Evolutionary conservation across 768 basidiomycete species (phyloP).

Genomic region (Crucibulum laeve): DNA sequence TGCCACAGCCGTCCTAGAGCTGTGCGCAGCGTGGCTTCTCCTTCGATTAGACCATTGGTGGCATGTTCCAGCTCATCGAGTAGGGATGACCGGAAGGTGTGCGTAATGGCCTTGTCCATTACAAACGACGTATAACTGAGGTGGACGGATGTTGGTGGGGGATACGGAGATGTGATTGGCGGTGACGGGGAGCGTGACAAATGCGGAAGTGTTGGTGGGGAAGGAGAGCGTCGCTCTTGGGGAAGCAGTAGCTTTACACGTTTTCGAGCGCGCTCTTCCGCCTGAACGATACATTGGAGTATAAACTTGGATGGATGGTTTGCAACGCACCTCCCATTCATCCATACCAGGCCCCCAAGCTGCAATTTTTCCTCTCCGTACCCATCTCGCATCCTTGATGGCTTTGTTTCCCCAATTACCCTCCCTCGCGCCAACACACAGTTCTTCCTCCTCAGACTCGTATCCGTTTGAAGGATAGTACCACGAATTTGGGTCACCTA

Average conservation of each 20-base stretch:
- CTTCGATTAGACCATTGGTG: conserved; percentile 81
- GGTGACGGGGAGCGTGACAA: conserved; percentile 73
- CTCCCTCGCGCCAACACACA: conserved; percentile 37
- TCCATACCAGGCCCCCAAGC: conserved; percentile 83
- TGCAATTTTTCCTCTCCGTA: conserved; percentile 75
- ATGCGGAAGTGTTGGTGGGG: conserved; percentile 72
- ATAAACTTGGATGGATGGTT: conserved; percentile 2
- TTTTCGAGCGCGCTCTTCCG: conserved; percentile 81
- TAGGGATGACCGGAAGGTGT: conserved; percentile 76
- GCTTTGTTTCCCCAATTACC: conserved; percentile 89
- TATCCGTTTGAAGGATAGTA: conserved; percentile 81
- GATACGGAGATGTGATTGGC: conserved; percentile 73
- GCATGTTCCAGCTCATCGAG: conserved; percentile 78
- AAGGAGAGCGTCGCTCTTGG: conserved; percentile 57
- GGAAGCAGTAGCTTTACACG: conserved; percentile 69
- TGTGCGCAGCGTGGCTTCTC: conserved; percentile 66
- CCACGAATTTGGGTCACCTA: conserved; percentile 76
- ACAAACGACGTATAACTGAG: conserved; percentile 81
- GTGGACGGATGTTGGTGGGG: conserved; percentile 62
- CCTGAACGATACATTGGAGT: conserved; percentile 34
- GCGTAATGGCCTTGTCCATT: conserved; percentile 79
- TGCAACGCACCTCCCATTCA: conserved; percentile 72
- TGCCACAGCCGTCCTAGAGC: conserved; percentile 82
- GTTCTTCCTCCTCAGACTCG: conserved; percentile 59
- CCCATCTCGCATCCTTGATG: conserved; percentile 73